These are phyloP conservation scores for Saturnispora gosingensis DNA, from an alignment of 805 yeast species.

Conservation along the genomic window DNA sequence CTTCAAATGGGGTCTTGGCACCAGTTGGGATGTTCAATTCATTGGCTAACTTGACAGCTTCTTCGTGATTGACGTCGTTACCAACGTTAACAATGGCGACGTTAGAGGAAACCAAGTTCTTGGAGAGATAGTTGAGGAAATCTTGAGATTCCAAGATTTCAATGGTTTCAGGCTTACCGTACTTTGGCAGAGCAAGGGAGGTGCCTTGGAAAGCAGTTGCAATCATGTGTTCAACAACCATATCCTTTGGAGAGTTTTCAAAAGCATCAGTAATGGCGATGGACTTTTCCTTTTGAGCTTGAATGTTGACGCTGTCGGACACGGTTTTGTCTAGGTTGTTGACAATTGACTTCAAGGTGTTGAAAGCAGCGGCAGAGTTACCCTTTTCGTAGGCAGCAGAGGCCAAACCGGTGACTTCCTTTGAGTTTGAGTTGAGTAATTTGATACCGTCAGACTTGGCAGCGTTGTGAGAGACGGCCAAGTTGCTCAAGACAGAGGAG, in stretches of 20 bases:
- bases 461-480: slow-evolving; percentile 31
- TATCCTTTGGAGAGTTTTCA: slow-evolving; percentile 47
- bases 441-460: slow-evolving; percentile 45
- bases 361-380: slow-evolving; percentile 43
- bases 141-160: slow-evolving; percentile 50
- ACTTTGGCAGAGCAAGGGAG: slow-evolving; percentile 65
- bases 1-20: slow-evolving; percentile 35
- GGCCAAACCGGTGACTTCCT: slow-evolving; percentile 56
- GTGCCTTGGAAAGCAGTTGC: slow-evolving; percentile 84
- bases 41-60: slow-evolving; percentile 58
- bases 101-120: slow-evolving; percentile 53
- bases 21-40: slow-evolving; percentile 42
- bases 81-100: slow-evolving; percentile 62
- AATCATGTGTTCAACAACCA: slow-evolving; percentile 66
- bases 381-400: slow-evolving; percentile 55
- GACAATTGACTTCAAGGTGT: slow-evolving; percentile 38
- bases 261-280: slow-evolving; percentile 41
- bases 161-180: slow-evolving; percentile 64
- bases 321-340: slow-evolving; percentile 29
- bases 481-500: slow-evolving; percentile 51
- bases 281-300: slow-evolving; percentile 32
- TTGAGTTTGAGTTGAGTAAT: slow-evolving; percentile 43
- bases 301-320: slow-evolving; percentile 34
- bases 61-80: slow-evolving; percentile 54
- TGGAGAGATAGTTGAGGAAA: slow-evolving; percentile 43